Percentiles rank a stretch among this genome's conserved stretches.
Conservation (phyloP, 2,329 filamentous ascomycete species). For the Volutella citrinella region DNA sequence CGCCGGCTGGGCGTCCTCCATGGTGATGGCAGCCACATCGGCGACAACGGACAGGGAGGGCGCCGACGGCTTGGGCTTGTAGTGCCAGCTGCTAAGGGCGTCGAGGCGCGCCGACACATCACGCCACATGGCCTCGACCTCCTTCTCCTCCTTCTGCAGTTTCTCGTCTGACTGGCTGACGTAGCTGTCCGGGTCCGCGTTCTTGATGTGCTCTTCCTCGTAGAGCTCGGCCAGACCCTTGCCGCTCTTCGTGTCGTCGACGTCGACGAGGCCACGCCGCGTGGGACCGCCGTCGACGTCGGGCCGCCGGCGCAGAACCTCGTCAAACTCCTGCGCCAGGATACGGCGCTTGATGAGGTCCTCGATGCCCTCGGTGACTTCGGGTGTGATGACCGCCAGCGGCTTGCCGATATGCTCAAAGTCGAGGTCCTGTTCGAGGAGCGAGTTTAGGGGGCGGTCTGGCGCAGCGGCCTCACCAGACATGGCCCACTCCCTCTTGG, state of each 20-base stretch:
- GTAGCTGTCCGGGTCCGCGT: constrained; percentile 73
- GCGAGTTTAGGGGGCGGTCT: constrained; percentile 83
- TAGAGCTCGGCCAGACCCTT: constrained; percentile 90
- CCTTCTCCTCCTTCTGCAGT: constrained; percentile 74
- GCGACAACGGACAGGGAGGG: constrained; percentile 82
- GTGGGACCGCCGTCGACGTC: constrained; percentile 65
- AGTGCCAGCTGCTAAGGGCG: constrained; percentile 88
- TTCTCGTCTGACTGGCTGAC: constrained; percentile 82
- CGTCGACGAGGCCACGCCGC: constrained; percentile 70
- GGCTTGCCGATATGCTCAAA: constrained; percentile 96
- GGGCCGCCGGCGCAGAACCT: constrained; percentile 78
- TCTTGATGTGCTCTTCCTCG: constrained; percentile 84
- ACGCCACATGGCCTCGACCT: constrained; percentile 81
- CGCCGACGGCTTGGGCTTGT: constrained; percentile 82
- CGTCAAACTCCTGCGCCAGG: constrained; percentile 85
- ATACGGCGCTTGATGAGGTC: constrained; percentile 93
- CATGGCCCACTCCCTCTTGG: constrained; percentile 87
- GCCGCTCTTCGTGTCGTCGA: constrained; percentile 84
- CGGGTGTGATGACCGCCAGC: constrained; percentile 87
- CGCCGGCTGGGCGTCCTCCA: constrained; percentile 93
- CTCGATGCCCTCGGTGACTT: constrained; percentile 88
- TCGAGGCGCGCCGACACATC: constrained; percentile 79
- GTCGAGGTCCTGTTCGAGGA: constrained; percentile 91
- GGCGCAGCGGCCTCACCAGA: constrained; percentile 81
- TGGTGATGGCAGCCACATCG: constrained; percentile 85